Evolutionary conservation across 192 early-diverging fungal species (phyloP).

Genomic region (Coemansia sp.): DNA sequence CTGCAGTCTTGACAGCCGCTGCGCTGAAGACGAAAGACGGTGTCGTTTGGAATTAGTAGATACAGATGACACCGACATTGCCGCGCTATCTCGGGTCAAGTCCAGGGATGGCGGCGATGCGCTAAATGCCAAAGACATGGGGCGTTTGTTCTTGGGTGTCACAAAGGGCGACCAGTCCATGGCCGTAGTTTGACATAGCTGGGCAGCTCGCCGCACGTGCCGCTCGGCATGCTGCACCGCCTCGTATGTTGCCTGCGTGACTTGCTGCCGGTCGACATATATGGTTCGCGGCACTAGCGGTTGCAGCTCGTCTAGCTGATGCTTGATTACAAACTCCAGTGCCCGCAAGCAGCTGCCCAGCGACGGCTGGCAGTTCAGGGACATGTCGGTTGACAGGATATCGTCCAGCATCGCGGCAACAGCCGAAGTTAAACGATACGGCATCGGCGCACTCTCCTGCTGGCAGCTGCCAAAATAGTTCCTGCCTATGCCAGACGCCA

Average conservation of each 20-base stretch:
- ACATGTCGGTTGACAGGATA: slow-evolving; percentile 5
- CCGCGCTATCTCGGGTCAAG: slow-evolving; percentile 12
- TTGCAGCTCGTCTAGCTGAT: slow-evolving; percentile 26
- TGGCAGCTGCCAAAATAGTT: slow-evolving; percentile 17
- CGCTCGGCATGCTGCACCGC: slow-evolving; percentile 10
- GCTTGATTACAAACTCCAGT: slow-evolving; percentile 30
- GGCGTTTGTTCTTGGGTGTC: slow-evolving; percentile 26
- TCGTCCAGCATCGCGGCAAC: slow-evolving; percentile 23
- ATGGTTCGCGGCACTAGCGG: slow-evolving; percentile 10
- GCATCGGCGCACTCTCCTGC: not conserved
- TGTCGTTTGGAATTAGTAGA: slow-evolving; percentile 24
- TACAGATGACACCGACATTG: slow-evolving; percentile 18
- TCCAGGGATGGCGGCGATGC: slow-evolving; percentile 16
- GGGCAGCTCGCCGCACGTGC: slow-evolving; percentile 10
- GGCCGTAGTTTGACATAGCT: slow-evolving; percentile 12
- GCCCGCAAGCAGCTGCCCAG: slow-evolving; percentile 30
- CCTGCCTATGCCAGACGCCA: not conserved
- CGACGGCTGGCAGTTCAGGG: not conserved
- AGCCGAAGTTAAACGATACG: slow-evolving; percentile 9
- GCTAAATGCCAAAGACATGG: slow-evolving; percentile 25
- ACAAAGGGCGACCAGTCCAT: slow-evolving; percentile 5
- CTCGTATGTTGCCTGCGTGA: not conserved
- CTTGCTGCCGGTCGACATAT: slow-evolving; percentile 15
- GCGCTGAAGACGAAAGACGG: slow-evolving; percentile 10
- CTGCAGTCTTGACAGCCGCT: slow-evolving; percentile 27